Conservation (phyloP, 164 flowering plant species). For the Tetracentron sinense region DNA sequence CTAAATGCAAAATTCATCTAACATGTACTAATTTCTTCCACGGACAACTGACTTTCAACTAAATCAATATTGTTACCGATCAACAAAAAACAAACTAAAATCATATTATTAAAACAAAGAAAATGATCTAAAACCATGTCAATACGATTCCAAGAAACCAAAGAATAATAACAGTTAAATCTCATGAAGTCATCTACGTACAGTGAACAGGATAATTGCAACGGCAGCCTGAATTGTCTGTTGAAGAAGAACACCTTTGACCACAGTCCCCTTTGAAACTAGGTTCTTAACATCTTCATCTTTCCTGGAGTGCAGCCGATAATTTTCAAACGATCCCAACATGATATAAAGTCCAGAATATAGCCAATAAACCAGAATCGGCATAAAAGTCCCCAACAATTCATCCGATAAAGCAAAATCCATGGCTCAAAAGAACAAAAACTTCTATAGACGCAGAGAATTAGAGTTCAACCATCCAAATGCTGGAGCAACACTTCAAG, state of each 20-base stretch:
- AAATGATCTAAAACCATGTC: no score
- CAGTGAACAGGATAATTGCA: slow-evolving; percentile 73
- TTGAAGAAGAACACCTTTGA: slow-evolving; percentile 86
- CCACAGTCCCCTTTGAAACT: slow-evolving; percentile 66
- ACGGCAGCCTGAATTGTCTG: slow-evolving; percentile 76
- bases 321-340: slow-evolving; percentile 57
- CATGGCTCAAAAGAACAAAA: slow-evolving; percentile 23
- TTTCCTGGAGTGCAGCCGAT: slow-evolving; percentile 68
- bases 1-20: no score
- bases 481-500: neutral
- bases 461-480: neutral
- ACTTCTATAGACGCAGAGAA: neutral
- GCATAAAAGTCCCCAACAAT: slow-evolving; percentile 67
- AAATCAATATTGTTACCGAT: no score
- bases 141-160: no score
- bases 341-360: slow-evolving; percentile 75
- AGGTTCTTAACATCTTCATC: slow-evolving; percentile 90
- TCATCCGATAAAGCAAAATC: slow-evolving; percentile 65
- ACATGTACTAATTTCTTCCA: no score
- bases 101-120: no score
- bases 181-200: no score
- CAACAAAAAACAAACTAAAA: no score
- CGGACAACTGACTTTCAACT: no score
- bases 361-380: slow-evolving; percentile 75
- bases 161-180: neutral